Evolutionary conservation across 345 rosid species (phyloP), one percentile per base, ranked within the genome.

Genomic region (Anastatica hierochuntica): DNA sequence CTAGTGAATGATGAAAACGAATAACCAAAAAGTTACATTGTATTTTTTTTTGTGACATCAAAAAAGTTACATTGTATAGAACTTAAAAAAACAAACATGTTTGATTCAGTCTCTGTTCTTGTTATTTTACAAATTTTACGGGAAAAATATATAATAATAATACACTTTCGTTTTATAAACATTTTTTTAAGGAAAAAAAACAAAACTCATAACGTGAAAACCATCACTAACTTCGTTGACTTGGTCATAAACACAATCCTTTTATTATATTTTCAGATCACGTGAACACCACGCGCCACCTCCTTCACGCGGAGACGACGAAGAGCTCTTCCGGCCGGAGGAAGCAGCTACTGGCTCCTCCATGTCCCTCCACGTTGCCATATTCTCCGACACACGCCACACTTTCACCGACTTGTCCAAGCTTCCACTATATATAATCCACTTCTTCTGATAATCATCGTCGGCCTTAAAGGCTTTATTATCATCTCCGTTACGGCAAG

Each of bases 401-500:
- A 87, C 82, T 57, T 81, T 84, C 8, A 90, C 90, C 2, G 96
- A 79, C 49, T 68, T 78, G 35, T 90, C 95, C 41, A 90, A 50
- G 42, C 98, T 90, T 51, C 98, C 98, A 13, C 94, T 90, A 29
- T 82, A 82, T 16, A 87, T 58, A 16, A 62, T 77, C 79, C 83
- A 84, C 53, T 74, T 68, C 68, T 10, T 54, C 72, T 20, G n/a
- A n/a, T n/a, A n/a, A n/a, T 60, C 66, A 5, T 13, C 31, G 34
- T 21, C n/a, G 41, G 18, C 31, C 31, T 49, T 48, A 18, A 37
- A 35, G 14, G 49, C 49, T 4, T 19, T n/a, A n/a, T n/a, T n/a
- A n/a, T n/a, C n/a, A n/a, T n/a, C n/a, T n/a, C n/a, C n/a, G n/a
- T n/a, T n/a, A n/a, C n/a, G n/a, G n/a, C n/a, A n/a, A n/a, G n/a